Percentiles rank a stretch among this genome's conserved stretches.
Conservation (phyloP, 2,329 filamentous ascomycete genomes). For the Alternaria viburni region DNA sequence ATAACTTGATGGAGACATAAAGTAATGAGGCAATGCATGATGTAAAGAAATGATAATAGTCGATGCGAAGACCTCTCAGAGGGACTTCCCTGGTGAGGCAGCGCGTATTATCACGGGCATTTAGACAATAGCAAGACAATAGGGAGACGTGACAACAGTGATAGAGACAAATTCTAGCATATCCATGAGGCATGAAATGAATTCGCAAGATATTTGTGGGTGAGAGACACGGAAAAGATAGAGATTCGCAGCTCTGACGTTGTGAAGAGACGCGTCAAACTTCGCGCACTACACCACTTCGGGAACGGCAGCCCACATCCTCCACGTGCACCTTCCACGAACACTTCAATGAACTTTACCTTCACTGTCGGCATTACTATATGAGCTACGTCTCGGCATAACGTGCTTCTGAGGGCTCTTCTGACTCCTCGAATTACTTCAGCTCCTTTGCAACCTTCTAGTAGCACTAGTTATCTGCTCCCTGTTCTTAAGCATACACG, state of each 20-base stretch:
- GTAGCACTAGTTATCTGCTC: not conserved
- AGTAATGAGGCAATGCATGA: no score
- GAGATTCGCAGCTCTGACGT: not conserved
- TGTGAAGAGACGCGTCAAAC: not conserved
- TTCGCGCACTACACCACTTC: not conserved
- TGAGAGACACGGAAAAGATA: no score
- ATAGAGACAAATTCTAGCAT: no score
- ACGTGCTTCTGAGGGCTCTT: not conserved
- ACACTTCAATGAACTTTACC: not conserved
- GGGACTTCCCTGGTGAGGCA: no score
- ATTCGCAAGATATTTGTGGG: no score
- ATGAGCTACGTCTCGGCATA: not conserved
- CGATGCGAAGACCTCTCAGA: no score
- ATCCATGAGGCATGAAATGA: no score
- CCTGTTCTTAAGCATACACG: not conserved
- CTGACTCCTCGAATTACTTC: not conserved
- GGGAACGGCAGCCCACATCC: not conserved
- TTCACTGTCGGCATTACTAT: accelerated
- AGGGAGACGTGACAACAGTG: no score
- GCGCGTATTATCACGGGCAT: no score
- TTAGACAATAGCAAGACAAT: no score
- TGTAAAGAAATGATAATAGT: no score
- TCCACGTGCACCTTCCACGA: not conserved
- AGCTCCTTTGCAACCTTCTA: not conserved
- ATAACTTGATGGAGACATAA: no score